Evolutionary conservation across 208 protist genomes (phyloP).

Genomic region (Blechomonas ayalai): DNA sequence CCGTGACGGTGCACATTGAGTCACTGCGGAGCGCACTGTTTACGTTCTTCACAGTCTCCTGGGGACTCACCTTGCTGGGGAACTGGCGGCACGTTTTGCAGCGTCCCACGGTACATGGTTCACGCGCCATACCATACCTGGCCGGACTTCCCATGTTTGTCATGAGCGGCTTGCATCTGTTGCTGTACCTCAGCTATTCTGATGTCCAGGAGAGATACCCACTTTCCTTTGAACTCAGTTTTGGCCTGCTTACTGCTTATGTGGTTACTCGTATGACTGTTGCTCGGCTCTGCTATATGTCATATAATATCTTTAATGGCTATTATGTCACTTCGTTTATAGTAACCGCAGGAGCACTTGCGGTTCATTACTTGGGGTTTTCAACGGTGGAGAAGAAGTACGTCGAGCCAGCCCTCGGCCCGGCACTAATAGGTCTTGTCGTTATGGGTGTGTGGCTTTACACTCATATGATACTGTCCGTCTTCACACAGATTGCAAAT

Average conservation of each 20-base stretch:
- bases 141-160: conserved; percentile 34
- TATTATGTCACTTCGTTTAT: conserved; percentile 28
- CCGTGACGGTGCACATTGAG: conserved; percentile 21
- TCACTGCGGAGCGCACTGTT: conserved; percentile 43
- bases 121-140: conserved; percentile 18
- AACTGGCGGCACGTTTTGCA: conserved; percentile 50
- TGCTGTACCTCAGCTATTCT: conserved; percentile 31
- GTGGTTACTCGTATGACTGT: conserved; percentile 75
- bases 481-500: conserved; percentile 44
- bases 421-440: conserved; percentile 23
- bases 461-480: conserved; percentile 55
- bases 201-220: conserved; percentile 40
- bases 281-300: conserved; percentile 65
- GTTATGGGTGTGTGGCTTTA: conserved; percentile 48
- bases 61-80: conserved; percentile 30
- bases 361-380: conserved; percentile 26
- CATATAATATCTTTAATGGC: conserved; percentile 37
- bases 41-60: conserved; percentile 19
- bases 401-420: conserved; percentile 29
- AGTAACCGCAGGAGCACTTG: conserved; percentile 13
- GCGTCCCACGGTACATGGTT: conserved; percentile 21
- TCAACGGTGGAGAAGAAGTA: conserved; percentile 14
- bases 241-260: conserved; percentile 57
- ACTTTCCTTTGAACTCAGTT: conserved; percentile 73
- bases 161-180: conserved; percentile 33